These are phyloP conservation scores for Brachypodium distachyon DNA, from an alignment of 202 grass and related monocot species.

Conservation along the genomic window DNA sequence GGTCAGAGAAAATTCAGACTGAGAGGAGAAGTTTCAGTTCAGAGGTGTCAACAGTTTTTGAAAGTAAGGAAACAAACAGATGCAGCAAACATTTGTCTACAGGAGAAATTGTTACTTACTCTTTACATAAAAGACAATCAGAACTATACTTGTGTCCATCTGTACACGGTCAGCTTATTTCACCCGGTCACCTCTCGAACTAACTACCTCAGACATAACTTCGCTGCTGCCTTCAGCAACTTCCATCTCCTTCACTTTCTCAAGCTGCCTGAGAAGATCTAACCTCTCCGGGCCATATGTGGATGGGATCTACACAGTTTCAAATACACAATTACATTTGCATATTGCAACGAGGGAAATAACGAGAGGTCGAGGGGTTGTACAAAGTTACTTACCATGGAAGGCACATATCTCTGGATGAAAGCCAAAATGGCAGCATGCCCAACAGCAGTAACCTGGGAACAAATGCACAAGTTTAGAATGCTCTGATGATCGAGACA, in stretches of 20 bases:
- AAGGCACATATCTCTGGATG: slow-evolving; percentile 97
- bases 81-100: neutral
- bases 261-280: slow-evolving; percentile 91
- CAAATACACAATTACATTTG: neutral
- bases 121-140: slow-evolving; percentile 28
- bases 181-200: slow-evolving; percentile 28
- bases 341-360: neutral
- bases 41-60: neutral
- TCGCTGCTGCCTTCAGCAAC: slow-evolving; percentile 31
- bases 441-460: slow-evolving; percentile 86
- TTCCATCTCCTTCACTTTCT: slow-evolving; percentile 92
- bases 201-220: slow-evolving; percentile 35
- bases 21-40: neutral
- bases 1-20: neutral
- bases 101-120: slow-evolving; percentile 25
- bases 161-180: slow-evolving; percentile 36
- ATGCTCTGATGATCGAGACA: neutral
- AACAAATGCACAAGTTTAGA: slow-evolving; percentile 16
- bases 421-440: slow-evolving; percentile 99
- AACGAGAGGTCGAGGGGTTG: neutral
- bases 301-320: slow-evolving; percentile 73
- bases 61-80: slow-evolving; percentile 11
- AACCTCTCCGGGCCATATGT: slow-evolving; percentile 96
- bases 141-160: slow-evolving; percentile 19
- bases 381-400: slow-evolving; percentile 54